These are phyloP conservation scores for Dactylonectria estremocensis DNA, from an alignment of 2,329 filamentous ascomycete genomes.

Conservation along the genomic window DNA sequence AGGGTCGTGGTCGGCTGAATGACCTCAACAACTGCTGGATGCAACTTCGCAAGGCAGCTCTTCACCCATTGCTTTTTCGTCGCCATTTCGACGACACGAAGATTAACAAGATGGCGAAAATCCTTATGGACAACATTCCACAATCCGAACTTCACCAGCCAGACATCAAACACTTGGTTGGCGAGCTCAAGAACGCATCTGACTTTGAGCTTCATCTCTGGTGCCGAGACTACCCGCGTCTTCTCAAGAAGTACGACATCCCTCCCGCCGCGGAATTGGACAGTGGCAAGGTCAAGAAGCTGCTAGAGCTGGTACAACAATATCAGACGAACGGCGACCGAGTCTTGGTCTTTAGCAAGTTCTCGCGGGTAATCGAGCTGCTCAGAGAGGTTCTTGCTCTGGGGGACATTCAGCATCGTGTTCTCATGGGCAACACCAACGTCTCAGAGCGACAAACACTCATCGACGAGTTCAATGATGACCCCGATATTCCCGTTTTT, in stretches of 20 bases:
- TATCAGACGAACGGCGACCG: conserved; percentile 89
- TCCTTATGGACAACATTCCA: conserved; percentile 79
- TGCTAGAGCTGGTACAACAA: conserved; percentile 79
- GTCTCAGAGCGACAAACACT: conserved; percentile 88
- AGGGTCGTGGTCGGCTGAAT: conserved; percentile 63
- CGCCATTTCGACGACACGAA: conserved; percentile 83
- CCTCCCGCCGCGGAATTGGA: conserved; percentile 69
- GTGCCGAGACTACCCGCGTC: conserved; percentile 71
- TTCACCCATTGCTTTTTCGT: conserved; percentile 91
- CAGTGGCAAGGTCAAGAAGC: conserved; percentile 87
- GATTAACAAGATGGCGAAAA: conserved; percentile 83
- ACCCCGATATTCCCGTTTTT: conserved; percentile 87
- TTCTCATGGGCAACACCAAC: conserved; percentile 88
- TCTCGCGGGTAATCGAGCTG: conserved; percentile 92
- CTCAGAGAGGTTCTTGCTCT: conserved; percentile 85
- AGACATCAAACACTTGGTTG: conserved; percentile 66
- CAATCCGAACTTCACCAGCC: conserved; percentile 68
- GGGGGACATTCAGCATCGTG: conserved; percentile 81
- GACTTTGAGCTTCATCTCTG: conserved; percentile 78
- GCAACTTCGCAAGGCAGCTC: conserved; percentile 91
- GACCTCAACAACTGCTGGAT: conserved; percentile 84
- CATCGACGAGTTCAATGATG: conserved; percentile 87
- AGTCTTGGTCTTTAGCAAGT: conserved; percentile 92
- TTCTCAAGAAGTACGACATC: conserved; percentile 69
- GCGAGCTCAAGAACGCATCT: conserved; percentile 71